Base-by-base conservation (phyloP, 2,329 filamentous ascomycete species). In the Neopestalotiopsis clavispora region DNA sequence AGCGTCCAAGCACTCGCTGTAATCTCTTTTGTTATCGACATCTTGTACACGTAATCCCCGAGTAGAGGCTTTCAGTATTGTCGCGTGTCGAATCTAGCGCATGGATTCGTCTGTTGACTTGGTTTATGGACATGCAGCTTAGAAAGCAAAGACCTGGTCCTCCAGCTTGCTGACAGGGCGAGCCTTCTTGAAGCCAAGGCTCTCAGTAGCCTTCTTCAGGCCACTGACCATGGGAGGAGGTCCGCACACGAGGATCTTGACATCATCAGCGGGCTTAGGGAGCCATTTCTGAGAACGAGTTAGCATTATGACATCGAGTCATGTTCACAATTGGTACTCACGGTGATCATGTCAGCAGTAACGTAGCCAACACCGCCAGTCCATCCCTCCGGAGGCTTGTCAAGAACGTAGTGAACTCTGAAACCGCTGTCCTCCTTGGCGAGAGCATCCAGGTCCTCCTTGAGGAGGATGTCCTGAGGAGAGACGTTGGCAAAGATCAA, bases 401-500 rank as follows among this genome's bases (percentile, higher is more conserved):
- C 97, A 63, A 99, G 87, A 62, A 98, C 95, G 79, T 98, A 98
- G 87, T 98, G 91, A 45, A 98, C 89, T 70, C 92, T 89, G 86
- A 99, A 94, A 70, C 90, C 89, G 70, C 89, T 84, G 80, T 99
- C 95, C 80, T 95, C 88, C 72, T 88, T 87, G 59, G 88, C 90
- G 69, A 98, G 85, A 71, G 89, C 82, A 77, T 98, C 95, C 72
- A 99, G 87, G 78, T 98, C 95, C 78, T 98, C 94, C 84, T 91
- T 93, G 77, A 99, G 88, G 75, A 99, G 86, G 71, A 99, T 98
- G 78, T 99, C 96, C 79, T 97, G 92, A 69, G 87, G 84, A 76
- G 96, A 95, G 70, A 99, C 96, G 80, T 99, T 99, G 80, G 96
- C 96, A 78, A 98, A 99, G 81, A 99, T 94, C 72, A 99, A 86